Conservation (phyloP, 2,329 filamentous ascomycete species). For the Sclerotiophoma versabilis region DNA sequence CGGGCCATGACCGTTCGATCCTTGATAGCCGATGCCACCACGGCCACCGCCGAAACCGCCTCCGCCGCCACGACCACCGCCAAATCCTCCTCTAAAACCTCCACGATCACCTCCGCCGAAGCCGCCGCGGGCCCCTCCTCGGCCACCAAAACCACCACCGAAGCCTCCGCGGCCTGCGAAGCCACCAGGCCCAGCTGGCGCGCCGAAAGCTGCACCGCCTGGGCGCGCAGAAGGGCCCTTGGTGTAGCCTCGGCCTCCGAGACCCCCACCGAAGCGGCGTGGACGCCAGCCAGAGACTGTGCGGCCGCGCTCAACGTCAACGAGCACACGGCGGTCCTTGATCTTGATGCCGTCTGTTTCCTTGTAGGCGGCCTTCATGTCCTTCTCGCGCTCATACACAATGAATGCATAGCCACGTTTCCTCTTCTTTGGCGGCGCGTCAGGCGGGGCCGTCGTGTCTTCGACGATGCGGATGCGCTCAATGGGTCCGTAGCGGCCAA, state of each 20-base stretch:
- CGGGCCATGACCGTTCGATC: constrained; percentile 49
- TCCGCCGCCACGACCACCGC: constrained; percentile 47
- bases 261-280: constrained; percentile 86
- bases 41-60: constrained; percentile 50
- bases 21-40: constrained; percentile 55
- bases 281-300: constrained; percentile 95
- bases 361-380: constrained; percentile 98
- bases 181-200: constrained; percentile 61
- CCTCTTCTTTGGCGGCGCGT: constrained; percentile 65
- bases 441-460: constrained; percentile 74
- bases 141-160: constrained; percentile 55
- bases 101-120: constrained; percentile 50
- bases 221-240: constrained; percentile 78
- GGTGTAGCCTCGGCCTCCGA: constrained; percentile 92
- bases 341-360: constrained; percentile 88
- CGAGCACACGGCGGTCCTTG: constrained; percentile 88
- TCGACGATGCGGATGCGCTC: constrained; percentile 91
- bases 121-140: constrained; percentile 59
- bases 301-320: constrained; percentile 94
- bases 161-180: constrained; percentile 59
- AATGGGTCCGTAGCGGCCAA: constrained; percentile 90
- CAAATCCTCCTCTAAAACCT: constrained; percentile 60
- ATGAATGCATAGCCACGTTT: constrained; percentile 95
- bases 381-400: constrained; percentile 94
- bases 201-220: constrained; percentile 64